A percentile compares a stretch with the other conserved stretches of the same genome.
phyloP scores from a whole-genome alignment of 805 yeast species.

The Pichia pseudocactophila region DNA sequence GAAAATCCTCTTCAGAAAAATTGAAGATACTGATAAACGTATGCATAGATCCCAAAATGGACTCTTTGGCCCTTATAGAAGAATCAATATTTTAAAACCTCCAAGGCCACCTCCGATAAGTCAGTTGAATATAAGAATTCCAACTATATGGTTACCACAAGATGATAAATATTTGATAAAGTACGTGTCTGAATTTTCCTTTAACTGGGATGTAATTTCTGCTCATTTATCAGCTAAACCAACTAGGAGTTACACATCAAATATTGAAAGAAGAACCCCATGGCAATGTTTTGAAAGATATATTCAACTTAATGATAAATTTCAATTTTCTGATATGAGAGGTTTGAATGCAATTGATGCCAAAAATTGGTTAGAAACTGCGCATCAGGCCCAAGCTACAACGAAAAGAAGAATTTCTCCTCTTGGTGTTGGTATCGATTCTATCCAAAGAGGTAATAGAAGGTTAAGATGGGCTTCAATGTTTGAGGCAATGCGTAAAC shows the following conservation, averaged over 20 bases:
- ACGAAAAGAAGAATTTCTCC: conserved; percentile 87
- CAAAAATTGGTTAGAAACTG: conserved; percentile 86
- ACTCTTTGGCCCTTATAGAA: conserved; percentile 46
- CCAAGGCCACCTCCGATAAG: conserved; percentile 85
- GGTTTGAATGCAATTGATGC: conserved; percentile 80
- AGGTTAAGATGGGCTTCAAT: conserved; percentile 92
- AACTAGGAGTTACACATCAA: conserved; percentile 66
- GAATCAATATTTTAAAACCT: conserved; percentile 63
- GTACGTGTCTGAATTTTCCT: conserved; percentile 76
- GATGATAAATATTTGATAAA: conserved; percentile 78
- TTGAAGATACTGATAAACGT: conserved; percentile 32
- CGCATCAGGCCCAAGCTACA: conserved; percentile 79
- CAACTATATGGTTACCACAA: conserved; percentile 93
- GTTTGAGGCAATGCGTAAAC: conserved; percentile 90
- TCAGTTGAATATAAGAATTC: conserved; percentile 74
- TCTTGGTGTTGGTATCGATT: conserved; percentile 85
- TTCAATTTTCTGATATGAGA: conserved; percentile 77
- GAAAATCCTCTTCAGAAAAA: conserved; percentile 44
- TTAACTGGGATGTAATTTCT: conserved; percentile 90
- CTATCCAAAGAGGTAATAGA: conserved; percentile 87
- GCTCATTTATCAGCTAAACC: conserved; percentile 64
- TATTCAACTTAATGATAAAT: conserved; percentile 83
- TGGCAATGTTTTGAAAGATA: conserved; percentile 99
- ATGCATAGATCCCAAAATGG: conserved; percentile 43
- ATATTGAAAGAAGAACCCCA: conserved; percentile 90